Conservation (phyloP, 495 filamentous ascomycete species). For the Gamarada debralockiae region DNA sequence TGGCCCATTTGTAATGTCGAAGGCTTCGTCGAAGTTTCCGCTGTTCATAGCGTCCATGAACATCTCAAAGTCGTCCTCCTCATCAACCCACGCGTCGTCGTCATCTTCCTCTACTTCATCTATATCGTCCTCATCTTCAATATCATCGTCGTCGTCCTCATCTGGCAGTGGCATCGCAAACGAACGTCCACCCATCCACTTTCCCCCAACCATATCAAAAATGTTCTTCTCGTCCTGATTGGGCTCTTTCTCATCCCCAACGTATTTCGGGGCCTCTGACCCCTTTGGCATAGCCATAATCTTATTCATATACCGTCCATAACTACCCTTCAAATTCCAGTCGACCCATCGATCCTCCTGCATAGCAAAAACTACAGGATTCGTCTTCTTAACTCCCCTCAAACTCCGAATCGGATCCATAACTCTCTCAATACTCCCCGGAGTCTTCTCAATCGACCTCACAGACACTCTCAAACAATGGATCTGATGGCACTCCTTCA, state of each 20-base stretch:
- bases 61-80: too few species aligned
- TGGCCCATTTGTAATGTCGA: too few species aligned
- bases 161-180: too few species aligned
- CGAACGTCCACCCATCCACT: too few species aligned
- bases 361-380: neutral
- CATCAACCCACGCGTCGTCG: too few species aligned
- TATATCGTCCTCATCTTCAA: too few species aligned
- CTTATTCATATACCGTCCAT: neutral
- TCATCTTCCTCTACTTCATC: too few species aligned
- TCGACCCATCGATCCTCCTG: neutral
- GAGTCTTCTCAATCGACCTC: neutral
- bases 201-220: too few species aligned
- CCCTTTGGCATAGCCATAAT: conserved; percentile 1
- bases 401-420: neutral
- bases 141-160: too few species aligned
- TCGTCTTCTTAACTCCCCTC: neutral
- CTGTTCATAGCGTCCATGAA: too few species aligned
- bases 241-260: neutral
- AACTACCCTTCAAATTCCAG: neutral
- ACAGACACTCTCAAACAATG: neutral
- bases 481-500: neutral
- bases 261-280: neutral
- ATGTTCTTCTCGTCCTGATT: too few species aligned
- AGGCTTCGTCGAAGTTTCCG: too few species aligned
- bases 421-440: neutral